Conservation (phyloP, 768 basidiomycete genomes). For the Pleurotus ostreatus region DNA sequence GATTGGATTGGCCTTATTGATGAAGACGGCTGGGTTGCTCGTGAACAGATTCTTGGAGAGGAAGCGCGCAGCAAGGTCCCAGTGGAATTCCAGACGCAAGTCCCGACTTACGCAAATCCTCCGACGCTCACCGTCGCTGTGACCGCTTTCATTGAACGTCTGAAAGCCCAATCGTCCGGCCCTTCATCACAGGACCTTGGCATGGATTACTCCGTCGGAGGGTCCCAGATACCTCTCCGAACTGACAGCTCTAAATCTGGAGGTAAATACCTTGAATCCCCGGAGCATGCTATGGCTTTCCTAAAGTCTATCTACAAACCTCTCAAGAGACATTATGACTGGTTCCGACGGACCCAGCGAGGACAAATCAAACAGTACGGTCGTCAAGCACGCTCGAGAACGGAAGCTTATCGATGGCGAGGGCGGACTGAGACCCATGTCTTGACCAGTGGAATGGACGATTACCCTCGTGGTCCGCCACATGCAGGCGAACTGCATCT, state of each 20-base stretch:
- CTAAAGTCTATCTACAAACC: conserved; percentile 79
- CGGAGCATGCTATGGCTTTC: conserved; percentile 59
- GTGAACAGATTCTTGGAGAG: conserved; percentile 95
- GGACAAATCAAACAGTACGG: conserved; percentile 92
- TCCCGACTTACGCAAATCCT: conserved; percentile 92
- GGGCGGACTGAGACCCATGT: conserved; percentile 85
- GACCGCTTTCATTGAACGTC: conserved; percentile 80
- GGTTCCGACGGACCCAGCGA: conserved; percentile 93
- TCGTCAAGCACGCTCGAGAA: conserved; percentile 77
- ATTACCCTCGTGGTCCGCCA: conserved; percentile 88
- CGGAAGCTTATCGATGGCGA: conserved; percentile 93
- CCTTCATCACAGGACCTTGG: conserved; percentile 63
- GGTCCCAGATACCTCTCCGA: conserved; percentile 47
- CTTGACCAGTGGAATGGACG: conserved; percentile 93
- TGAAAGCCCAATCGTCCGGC: conserved; percentile 42
- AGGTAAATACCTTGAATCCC: conserved; percentile 50
- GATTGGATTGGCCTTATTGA: conserved; percentile 91
- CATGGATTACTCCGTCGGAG: conserved; percentile 52
- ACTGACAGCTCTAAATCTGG: conserved; percentile 19
- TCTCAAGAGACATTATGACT: conserved; percentile 88
- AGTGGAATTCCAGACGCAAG: conserved; percentile 85
- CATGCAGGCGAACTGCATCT: conserved; percentile 91
- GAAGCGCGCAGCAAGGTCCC: conserved; percentile 97
- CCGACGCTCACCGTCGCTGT: conserved; percentile 94
- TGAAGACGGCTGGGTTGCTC: conserved; percentile 91